A percentile compares a stretch with the other conserved stretches of the same genome.
Conservation (phyloP, 257 asterid genomes). For the Rauvolfia tetraphylla region DNA sequence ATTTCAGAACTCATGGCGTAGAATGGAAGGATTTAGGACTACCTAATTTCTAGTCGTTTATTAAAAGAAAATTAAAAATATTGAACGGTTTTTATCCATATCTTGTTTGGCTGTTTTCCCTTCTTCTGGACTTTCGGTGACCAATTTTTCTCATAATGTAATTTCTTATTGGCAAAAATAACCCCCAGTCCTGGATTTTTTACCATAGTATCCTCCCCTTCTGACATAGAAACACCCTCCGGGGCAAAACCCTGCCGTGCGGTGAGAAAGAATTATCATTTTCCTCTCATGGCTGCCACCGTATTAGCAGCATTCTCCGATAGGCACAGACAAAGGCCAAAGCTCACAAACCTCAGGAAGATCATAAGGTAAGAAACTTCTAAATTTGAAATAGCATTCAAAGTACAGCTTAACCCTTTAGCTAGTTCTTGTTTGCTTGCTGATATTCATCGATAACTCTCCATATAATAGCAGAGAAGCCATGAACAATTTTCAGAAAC, state of each 20-base stretch:
- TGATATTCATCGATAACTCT: background rate
- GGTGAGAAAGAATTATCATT: background rate
- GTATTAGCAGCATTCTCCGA: background rate
- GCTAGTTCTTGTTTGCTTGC: constrained; percentile 1
- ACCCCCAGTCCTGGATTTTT: background rate
- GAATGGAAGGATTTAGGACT: too few relatives aligned
- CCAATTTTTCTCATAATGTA: too few relatives aligned
- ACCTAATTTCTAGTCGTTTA: too few relatives aligned
- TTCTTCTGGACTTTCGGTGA: too few relatives aligned
- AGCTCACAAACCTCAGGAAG: background rate
- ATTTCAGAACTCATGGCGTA: too few relatives aligned
- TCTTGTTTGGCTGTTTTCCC: too few relatives aligned
- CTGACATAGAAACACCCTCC: constrained; percentile 2
- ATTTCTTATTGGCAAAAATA: background rate
- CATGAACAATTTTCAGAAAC: constrained; percentile 47
- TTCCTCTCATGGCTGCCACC: constrained; percentile 10
- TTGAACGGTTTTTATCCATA: too few relatives aligned
- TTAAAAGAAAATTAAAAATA: too few relatives aligned
- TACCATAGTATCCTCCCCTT: background rate
- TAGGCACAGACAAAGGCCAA: background rate
- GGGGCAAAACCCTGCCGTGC: background rate
- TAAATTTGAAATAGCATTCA: background rate
- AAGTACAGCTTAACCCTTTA: background rate
- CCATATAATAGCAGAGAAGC: constrained; percentile 4
- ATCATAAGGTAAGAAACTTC: constrained; percentile 12